Base-by-base conservation (phyloP, 2,329 filamentous ascomycete species). In the Hymenoscyphus infarciens region DNA sequence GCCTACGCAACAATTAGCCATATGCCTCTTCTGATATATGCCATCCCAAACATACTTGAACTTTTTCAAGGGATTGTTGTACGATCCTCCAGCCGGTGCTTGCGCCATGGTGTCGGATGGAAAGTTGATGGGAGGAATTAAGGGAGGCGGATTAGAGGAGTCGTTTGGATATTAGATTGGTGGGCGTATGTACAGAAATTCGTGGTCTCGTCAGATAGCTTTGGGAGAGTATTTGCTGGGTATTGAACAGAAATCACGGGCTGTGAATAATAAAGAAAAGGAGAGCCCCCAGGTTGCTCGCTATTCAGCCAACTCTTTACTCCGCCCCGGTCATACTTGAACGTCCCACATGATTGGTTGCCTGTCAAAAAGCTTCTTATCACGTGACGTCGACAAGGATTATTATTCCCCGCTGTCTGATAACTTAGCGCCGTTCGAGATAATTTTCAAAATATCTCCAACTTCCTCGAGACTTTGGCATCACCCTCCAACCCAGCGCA, bases 61-160 rank as follows among this genome's bases (percentile, higher is more conserved):
- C 80, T 99, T 99, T 90, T 99, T 99, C 81, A 99, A 83, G 74
- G 95, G 95, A 83, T 98, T 98, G 78, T 96, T 97, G 84, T 98
- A 99, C 69, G 91, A 91, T 78, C 90, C 91, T 74, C 87, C 88
- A 72, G 87, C 81, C 79, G 92, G 87, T 77, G 93, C 81, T 80
- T 92, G 87, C 78, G 93, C 91, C 93, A 97, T 97, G 76, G 76
- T 85, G 78, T 75, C 72, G 66, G 68, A 19, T 13, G 27, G 49
- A 16, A 53, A 53, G 25, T 55, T 55, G 35, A 27, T 59, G 33
- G 33, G 49, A 54, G 56, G 22, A 55, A 22, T 45, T 61, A 35
- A 59, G 55, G 35, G 55, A 27, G 58, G 45, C n/a, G 25, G 27
- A 55, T n/a, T 7, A 7, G 7, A 49, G n/a, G 38, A 42, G 27